phyloP scores from a whole-genome alignment of 805 yeast genomes.

The Kluyveromyces wickerhamii region DNA sequence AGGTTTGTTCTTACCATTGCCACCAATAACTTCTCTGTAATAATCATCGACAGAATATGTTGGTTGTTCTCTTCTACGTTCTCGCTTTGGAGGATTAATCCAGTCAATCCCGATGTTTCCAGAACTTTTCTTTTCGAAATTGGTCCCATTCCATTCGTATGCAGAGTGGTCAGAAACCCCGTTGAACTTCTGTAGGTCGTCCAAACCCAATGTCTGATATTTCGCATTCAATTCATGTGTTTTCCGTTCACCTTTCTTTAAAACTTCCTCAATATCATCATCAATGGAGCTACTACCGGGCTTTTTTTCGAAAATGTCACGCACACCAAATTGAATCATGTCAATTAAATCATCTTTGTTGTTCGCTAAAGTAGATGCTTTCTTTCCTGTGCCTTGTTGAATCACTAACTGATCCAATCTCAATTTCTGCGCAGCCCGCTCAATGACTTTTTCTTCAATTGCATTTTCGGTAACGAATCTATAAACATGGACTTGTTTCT shows the following conservation, averaged over 20 bases:
- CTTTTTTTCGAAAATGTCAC: conserved; percentile 62
- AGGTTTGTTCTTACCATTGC: conserved; percentile 16
- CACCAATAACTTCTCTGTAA: conserved; percentile 56
- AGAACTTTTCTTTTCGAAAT: conserved; percentile 34
- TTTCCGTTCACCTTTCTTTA: conserved; percentile 72
- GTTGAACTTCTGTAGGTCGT: conserved; percentile 86
- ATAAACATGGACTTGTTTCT: conserved; percentile 87
- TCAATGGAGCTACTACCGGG: conserved; percentile 27
- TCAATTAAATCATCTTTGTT: conserved; percentile 78
- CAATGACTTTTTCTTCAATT: conserved; percentile 91
- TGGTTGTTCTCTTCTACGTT: conserved; percentile 68
- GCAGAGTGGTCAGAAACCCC: conserved; percentile 67
- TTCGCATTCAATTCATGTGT: conserved; percentile 74
- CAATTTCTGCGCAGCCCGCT: conserved; percentile 90
- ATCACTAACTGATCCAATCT: conserved; percentile 90
- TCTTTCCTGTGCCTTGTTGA: conserved; percentile 69
- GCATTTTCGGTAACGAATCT: conserved; percentile 94
- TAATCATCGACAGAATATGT: conserved; percentile 71
- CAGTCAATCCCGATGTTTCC: conserved; percentile 41
- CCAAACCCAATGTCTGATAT: conserved; percentile 80
- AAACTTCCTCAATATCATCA: conserved; percentile 77
- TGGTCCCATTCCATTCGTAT: conserved; percentile 95
- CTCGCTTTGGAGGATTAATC: conserved; percentile 56
- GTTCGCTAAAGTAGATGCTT: conserved; percentile 33
- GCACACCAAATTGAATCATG: conserved; percentile 97